Percentiles rank a stretch among this genome's conserved stretches.
phyloP scores from a whole-genome alignment of 352 stramenopile genomes.

The Pelagophyceae sp. region DNA sequence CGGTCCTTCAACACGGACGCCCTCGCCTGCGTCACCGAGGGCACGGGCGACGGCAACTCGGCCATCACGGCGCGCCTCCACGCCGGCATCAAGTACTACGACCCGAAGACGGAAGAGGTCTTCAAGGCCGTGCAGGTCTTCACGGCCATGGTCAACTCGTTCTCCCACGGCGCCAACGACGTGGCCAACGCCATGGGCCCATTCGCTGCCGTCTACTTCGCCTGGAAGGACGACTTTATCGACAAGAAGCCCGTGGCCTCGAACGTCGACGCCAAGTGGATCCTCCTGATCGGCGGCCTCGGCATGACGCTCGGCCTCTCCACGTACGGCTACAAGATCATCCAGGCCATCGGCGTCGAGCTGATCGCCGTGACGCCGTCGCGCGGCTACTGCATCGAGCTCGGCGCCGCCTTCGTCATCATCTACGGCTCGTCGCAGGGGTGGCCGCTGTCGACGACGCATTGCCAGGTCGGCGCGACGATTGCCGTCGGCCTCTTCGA shows the following conservation, averaged over 20 bases:
- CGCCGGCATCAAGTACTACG: constrained; percentile 27
- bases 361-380: constrained; percentile 46
- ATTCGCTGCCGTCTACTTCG: constrained; percentile 49
- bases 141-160: constrained; percentile 57
- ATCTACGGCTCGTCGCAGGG: constrained; percentile 45
- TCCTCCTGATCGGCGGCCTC: constrained; percentile 50
- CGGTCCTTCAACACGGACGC: constrained; percentile 8
- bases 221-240: constrained; percentile 47
- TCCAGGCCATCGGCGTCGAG: constrained; percentile 45
- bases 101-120: constrained; percentile 40
- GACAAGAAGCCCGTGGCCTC: constrained; percentile 26
- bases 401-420: constrained; percentile 54
- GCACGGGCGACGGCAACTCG: not conserved
- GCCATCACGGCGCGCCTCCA: not conserved
- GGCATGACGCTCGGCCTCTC: constrained; percentile 49
- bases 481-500: constrained; percentile 37
- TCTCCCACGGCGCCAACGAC: constrained; percentile 66
- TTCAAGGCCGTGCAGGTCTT: constrained; percentile 63
- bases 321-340: constrained; percentile 60
- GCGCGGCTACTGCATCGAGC: constrained; percentile 58
- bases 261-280: constrained; percentile 45
- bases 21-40: not conserved
- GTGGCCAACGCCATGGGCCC: constrained; percentile 63
- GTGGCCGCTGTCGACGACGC: constrained; percentile 51
- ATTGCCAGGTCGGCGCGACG: constrained; percentile 56